Evolutionary conservation across 2,329 filamentous ascomycete genomes (phyloP).

Genomic region (Aureobasidium mangrovei): DNA sequence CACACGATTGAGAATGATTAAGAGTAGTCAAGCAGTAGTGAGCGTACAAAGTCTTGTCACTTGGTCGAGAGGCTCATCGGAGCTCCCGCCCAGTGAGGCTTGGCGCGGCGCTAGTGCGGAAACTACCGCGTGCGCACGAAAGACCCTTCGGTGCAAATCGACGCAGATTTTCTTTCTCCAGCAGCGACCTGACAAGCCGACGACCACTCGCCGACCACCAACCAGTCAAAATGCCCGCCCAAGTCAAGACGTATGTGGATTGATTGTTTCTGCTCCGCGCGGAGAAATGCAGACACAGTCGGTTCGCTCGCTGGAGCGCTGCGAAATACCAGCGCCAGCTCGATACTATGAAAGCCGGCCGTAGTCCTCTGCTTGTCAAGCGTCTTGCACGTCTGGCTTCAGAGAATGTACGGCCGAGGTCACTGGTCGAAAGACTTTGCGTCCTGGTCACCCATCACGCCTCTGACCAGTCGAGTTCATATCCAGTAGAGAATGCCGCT

Average conservation of each 20-base stretch:
- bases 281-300: slow-evolving; percentile 62
- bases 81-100: background rate
- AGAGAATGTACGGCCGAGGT: slow-evolving; percentile 56
- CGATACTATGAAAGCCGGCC: slow-evolving; percentile 42
- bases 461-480: slow-evolving; percentile 55
- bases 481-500: slow-evolving; percentile 84
- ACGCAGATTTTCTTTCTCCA: slow-evolving; percentile 5
- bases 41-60: too few relatives aligned
- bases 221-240: slow-evolving; percentile 44
- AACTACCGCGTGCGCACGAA: slow-evolving; percentile 10
- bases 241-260: slow-evolving; percentile 51
- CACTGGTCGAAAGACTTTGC: slow-evolving; percentile 4
- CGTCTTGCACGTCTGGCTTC: slow-evolving; percentile 42
- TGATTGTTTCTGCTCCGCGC: slow-evolving; percentile 18
- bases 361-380: slow-evolving; percentile 18
- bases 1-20: too few relatives aligned
- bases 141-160: slow-evolving; percentile 11
- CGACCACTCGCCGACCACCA: slow-evolving; percentile 18
- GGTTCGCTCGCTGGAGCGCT: slow-evolving; percentile 69
- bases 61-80: too few relatives aligned
- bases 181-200: slow-evolving; percentile 12
- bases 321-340: slow-evolving; percentile 56
- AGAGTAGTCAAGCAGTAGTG: too few relatives aligned
- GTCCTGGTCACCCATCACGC: slow-evolving; percentile 19
- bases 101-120: background rate